phyloP scores from a whole-genome alignment of 75 land plant species.

The Larix kaempferi region DNA sequence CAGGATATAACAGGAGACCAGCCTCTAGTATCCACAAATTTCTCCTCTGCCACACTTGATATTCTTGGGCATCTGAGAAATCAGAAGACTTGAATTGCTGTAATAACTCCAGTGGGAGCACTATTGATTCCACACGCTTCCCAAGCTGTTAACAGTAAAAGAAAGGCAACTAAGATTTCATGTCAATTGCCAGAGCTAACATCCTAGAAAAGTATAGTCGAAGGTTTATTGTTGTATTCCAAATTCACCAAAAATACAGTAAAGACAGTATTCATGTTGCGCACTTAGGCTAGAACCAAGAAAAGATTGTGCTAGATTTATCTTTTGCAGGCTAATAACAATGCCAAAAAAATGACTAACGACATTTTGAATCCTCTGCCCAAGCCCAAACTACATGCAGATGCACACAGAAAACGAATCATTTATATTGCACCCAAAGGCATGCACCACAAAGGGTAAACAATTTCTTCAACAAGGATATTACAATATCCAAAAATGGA shows the following conservation, averaged over 20 bases:
- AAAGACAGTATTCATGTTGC: neutral
- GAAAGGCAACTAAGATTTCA: neutral
- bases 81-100: conserved; percentile 84
- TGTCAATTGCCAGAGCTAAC: too few relatives aligned
- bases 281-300: neutral
- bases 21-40: conserved; percentile 79
- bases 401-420: neutral
- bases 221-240: neutral
- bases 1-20: conserved; percentile 80
- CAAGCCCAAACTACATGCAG: neutral
- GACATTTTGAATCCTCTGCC: neutral
- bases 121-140: conserved; percentile 56
- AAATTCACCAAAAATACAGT: neutral
- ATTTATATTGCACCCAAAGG: neutral
- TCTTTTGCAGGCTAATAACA: neutral
- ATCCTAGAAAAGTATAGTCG: neutral
- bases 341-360: too few relatives aligned
- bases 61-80: conserved; percentile 71
- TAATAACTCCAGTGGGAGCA: conserved; percentile 85
- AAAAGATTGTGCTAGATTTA: neutral
- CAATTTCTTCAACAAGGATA: too few relatives aligned
- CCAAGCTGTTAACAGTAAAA: conserved; percentile 48
- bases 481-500: too few relatives aligned
- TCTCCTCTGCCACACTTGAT: conserved; percentile 66
- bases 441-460: too few relatives aligned